Evolutionary conservation across 2,329 filamentous ascomycete genomes (phyloP), one percentile per base, ranked within the genome.

Genomic region (Thielaviopsis euricoi): DNA sequence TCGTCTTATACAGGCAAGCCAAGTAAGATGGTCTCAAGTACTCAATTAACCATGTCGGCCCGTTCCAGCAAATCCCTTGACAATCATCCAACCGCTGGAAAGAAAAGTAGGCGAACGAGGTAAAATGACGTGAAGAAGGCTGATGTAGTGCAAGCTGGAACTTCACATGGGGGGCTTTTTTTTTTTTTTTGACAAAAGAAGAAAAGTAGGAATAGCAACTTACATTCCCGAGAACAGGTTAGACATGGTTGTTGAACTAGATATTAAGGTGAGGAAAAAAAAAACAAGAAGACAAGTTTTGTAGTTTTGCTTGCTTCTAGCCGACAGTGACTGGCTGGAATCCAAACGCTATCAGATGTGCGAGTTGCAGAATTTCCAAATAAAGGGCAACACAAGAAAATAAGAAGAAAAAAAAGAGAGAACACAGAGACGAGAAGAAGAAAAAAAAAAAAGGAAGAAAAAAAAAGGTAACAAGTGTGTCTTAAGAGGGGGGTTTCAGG

Each of bases 141-240:
- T 43, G 13, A n/a, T n/a, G 43, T 48, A 48, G 17, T 21, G 17
- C 43, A 48, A 48, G 43, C 43, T 21, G n/a, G 21, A 48, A n/a
- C 43, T 21, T 48, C 43, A 10, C n/a, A 19, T 21, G 43, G n/a
- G n/a, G 4, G 37, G 4, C 4, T 12, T 43, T 43, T 21, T 48
- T 21, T 48, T 6, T 46, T 19, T 46, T 46, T 48, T 17, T 19
- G 43, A 6, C 6, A 49, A 52, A 50, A 54, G 23, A 52, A 56
- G 61, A 58, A 56, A 59, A 60, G 61, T 63, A 53, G 58, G 56
- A 61, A 21, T 19, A 52, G 43, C 58, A 62, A 78, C 78, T 77
- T 73, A 81, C 78, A 81, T 80, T 70, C 78, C 77, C 65, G 77
- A 80, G 67, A 81, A 80, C 65, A 81, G 71, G 71, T 79, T 80